These are phyloP conservation scores for Pseudozyma tsukubaensis DNA, from an alignment of 1,284 basidiomycete genomes.

Conservation along the genomic window DNA sequence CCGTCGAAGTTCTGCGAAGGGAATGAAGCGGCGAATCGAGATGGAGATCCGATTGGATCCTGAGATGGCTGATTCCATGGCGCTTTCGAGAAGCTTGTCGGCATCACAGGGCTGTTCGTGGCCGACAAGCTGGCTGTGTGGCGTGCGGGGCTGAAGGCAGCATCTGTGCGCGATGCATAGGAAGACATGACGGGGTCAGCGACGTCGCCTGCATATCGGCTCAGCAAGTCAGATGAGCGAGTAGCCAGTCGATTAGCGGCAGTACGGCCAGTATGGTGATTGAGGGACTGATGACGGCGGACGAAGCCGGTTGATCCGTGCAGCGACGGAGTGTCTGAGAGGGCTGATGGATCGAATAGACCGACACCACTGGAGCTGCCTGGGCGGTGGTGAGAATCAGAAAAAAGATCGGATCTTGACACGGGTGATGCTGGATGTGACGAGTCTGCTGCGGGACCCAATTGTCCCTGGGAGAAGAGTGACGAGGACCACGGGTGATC, in stretches of 20 bases:
- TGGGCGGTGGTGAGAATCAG: constrained; percentile 13
- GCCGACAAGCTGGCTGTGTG: constrained; percentile 37
- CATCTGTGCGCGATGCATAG: constrained; percentile 26
- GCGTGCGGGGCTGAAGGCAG: constrained; percentile 33
- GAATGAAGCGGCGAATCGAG: constrained; percentile 43
- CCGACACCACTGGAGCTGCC: constrained; percentile 26
- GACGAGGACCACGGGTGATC: constrained; percentile 40
- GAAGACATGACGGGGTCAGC: constrained; percentile 17
- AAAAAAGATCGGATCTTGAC: constrained; percentile 18
- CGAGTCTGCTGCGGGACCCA: constrained; percentile 13
- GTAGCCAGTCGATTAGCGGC: constrained; percentile 33
- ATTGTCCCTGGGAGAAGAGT: constrained; percentile 22
- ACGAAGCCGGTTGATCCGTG: constrained; percentile 27
- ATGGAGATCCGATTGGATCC: constrained; percentile 45
- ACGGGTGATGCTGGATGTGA: constrained; percentile 37
- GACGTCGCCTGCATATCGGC: constrained; percentile 9
- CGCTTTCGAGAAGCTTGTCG: constrained; percentile 34
- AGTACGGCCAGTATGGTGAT: constrained; percentile 43
- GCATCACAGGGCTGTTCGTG: constrained; percentile 35
- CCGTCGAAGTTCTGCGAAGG: constrained; percentile 36
- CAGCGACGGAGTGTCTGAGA: constrained; percentile 26
- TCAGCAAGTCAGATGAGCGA: constrained; percentile 31
- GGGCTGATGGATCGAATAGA: constrained; percentile 26
- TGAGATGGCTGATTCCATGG: constrained; percentile 41
- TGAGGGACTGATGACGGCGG: constrained; percentile 60